Evolutionary conservation across 768 basidiomycete genomes (phyloP), one percentile per base, ranked within the genome.

Genomic region (Panellus pusillus): DNA sequence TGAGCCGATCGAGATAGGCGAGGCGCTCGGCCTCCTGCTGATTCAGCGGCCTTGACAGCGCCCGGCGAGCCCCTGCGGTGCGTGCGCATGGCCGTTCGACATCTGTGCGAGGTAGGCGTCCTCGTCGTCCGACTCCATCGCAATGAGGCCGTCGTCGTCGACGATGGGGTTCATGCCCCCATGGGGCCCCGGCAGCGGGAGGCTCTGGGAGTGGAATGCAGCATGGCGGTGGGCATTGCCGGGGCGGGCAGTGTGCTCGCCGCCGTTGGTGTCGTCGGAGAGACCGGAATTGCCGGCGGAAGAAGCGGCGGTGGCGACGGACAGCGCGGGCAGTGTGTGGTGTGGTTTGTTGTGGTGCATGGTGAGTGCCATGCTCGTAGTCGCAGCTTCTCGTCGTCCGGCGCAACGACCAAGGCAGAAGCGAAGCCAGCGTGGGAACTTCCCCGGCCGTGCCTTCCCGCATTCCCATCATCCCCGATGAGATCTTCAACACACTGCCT

Each of bases 1-100:
- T 93, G 70, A 94, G 87, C 18, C 83, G 71, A 62, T 94, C 90
- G 18, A 94, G 79, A 59, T 87, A 79, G n/a, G 81, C 80, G 38
- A 93, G 74, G 20, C 81, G 77, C 18, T 89, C 86, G 52, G 84
- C 82, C 67, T 92, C 89, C 45, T 79, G 72, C 1, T 78, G 65
- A 6, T 78, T 82, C 44, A 91, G 77, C 0, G 84, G 77, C n/a
- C 87, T 73, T 17, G 77, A 74, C 17, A 85, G 77, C 13, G 76
- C 77, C 66, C 62, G 12, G 72, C 66, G n/a, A 77, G 65, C 13
- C 69, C 70, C 0, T 70, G 69, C 0, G 69, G 59, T 61, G 44
- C 49, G 65, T 41, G 48, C 56, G 39, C 50, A 35, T 35, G 32
- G 3, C 32, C 32, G 32, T 35, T 35, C 52, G 32, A 55, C 54